Evolutionary conservation across 2,329 filamentous ascomycete genomes (phyloP).

Genomic region (Botrytis sinoallii): DNA sequence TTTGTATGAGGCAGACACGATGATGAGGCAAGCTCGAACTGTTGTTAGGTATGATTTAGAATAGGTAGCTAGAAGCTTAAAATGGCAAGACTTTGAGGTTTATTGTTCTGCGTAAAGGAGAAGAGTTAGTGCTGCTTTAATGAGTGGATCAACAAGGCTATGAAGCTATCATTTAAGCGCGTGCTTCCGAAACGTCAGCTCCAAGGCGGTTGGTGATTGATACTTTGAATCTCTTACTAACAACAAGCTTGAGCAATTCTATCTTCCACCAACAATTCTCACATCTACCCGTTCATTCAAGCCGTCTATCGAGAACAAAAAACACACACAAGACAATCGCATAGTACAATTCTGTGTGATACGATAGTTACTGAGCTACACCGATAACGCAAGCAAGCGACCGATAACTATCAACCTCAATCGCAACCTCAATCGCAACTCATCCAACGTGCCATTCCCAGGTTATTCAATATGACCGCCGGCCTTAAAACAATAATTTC

Average conservation of each 20-base stretch:
- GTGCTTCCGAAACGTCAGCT: slow-evolving; percentile 18
- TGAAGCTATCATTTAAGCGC: slow-evolving; percentile 3
- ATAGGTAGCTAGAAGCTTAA: not conserved
- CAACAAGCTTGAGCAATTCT: not conserved
- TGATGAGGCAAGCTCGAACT: slow-evolving; percentile 37
- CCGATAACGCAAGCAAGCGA: not conserved
- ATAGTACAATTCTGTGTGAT: not conserved
- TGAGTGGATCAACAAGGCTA: not conserved
- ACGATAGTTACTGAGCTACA: not conserved
- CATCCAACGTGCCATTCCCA: not conserved
- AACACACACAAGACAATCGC: not conserved
- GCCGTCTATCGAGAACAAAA: not conserved
- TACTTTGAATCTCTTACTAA: not conserved
- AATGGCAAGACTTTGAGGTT: not conserved
- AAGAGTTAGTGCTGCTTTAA: not conserved
- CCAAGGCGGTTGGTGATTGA: not conserved
- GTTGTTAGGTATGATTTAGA: slow-evolving; percentile 18
- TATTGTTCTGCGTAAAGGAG: fast-evolving
- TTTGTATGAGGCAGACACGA: slow-evolving; percentile 33
- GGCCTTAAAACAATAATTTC: slow-evolving; percentile 99
- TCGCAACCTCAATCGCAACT: not conserved
- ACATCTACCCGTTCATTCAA: not conserved
- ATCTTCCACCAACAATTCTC: not conserved
- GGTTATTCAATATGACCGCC: slow-evolving; percentile 56
- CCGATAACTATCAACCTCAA: not conserved